Evolutionary conservation across 208 protist species (phyloP).

Genomic region (Porcisia deanei): DNA sequence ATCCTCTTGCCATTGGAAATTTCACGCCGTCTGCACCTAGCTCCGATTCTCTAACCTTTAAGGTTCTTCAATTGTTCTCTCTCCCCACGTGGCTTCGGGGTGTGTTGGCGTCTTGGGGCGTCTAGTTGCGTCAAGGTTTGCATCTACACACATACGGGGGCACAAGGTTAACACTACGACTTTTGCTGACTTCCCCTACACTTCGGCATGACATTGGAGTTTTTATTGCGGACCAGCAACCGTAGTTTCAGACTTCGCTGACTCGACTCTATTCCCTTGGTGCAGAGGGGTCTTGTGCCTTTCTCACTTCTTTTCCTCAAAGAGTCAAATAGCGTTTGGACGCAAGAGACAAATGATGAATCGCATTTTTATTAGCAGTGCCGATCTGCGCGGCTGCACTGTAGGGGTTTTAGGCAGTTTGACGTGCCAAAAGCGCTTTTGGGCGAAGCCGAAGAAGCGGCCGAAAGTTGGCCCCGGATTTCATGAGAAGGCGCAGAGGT

Average conservation of each 20-base stretch:
- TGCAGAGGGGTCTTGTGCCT: conserved; percentile 17
- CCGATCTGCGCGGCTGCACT: conserved; percentile 49
- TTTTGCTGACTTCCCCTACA: not conserved
- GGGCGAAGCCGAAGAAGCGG: conserved; percentile 89
- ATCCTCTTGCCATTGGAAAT: not conserved
- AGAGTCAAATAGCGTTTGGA: not conserved
- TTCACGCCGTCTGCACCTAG: not conserved
- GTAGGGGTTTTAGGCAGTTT: conserved; percentile 27
- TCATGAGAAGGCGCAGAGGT: conserved; percentile 90
- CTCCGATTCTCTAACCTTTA: not conserved
- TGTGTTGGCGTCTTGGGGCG: not conserved
- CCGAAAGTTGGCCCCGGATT: conserved; percentile 89
- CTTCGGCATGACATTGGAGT: not conserved
- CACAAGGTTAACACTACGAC: not conserved
- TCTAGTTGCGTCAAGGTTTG: not conserved
- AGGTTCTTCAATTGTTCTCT: not conserved
- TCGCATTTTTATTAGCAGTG: conserved; percentile 62
- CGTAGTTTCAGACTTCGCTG: not conserved
- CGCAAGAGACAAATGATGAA: conserved; percentile 26
- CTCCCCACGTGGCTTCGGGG: not conserved
- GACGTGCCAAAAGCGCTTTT: conserved; percentile 71
- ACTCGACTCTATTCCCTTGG: not conserved
- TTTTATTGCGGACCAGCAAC: not conserved
- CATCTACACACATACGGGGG: not conserved
- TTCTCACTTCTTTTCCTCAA: not conserved